Evolutionary conservation across 495 filamentous ascomycete genomes (phyloP), one percentile per base, ranked within the genome.

Genomic region (Oidiodendron maius): DNA sequence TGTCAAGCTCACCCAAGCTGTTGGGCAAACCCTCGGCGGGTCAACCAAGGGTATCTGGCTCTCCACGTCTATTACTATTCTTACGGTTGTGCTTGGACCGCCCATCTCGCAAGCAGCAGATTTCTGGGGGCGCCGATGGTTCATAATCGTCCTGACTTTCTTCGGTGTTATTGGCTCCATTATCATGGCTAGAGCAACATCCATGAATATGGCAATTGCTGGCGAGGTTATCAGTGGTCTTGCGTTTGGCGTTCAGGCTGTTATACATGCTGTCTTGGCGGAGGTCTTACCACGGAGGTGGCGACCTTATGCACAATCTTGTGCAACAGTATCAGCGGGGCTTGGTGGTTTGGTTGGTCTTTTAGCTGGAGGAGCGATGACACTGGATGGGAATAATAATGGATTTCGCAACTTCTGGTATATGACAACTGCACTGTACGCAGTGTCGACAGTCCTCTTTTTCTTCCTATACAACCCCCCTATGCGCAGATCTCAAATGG

Each of bases 91-190:
- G 12, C 49, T 64, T 3, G 51, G 57, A 9, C 61, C 63, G 28
- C 55, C 58, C 36, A 50, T 64, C 8, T 61, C 63, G 3, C 66
- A 69, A 38, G 64, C 64, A 0, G 57, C 61, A 32, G 66, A 69
- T 38, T 65, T 64, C 45, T 69, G 66, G 66, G 61, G 63, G 3
- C 59, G 66, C 3, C 60, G 59, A 50, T 65, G 51, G 50, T 61
- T 66, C 30, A 53, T 69, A 20, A 58, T 69, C 18, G 43, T 61
- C 38, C 51, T 61, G 6, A 65, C 57, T 25, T 34, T 60, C 9
- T 40, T 56, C 18, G 65, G 65, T 28, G 57, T 48, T 18, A 44
- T 61, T 9, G 67, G 67, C 0, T 55, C 46, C 1, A 20, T 66
- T 4, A 26, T 70, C 17, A 59, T 69, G 6, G 51, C 63, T 8